Base-by-base conservation (phyloP, 2,329 filamentous ascomycete genomes). In the Furcasterigmium sp. region DNA sequence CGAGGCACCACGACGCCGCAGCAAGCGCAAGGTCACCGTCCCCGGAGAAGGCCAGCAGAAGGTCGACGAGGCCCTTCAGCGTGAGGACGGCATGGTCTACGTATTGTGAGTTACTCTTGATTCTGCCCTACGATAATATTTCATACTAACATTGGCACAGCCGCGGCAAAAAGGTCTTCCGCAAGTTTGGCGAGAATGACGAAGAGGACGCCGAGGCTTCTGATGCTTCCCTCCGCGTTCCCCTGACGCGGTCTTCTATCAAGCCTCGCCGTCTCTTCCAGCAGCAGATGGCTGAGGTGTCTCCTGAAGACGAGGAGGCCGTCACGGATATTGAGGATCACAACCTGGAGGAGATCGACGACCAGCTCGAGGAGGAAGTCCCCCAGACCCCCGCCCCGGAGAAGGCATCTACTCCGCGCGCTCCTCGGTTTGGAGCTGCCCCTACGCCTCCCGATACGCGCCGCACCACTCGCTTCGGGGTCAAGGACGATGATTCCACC, bases 121-220 rank as follows among this genome's bases (percentile, higher is more conserved):
- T n/a, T n/a, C n/a, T n/a, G n/a, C n/a, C n/a, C n/a, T n/a, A n/a
- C n/a, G n/a, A n/a, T n/a, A n/a, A n/a, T n/a, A n/a, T n/a, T n/a
- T n/a, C n/a, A n/a, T 17, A 17, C 46, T 46, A 40, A 44, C 39
- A 14, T 39, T 38, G 40, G 42, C n/a, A 18, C 48, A 90, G 85
- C 71, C 87, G 87, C 54, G 87, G 87, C 59, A 88, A 85, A 70
- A 87, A 81, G 59, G 72, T 87, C 44, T 89, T 88, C 67, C 81
- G 82, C 61, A 85, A 82, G 56, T 88, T 84, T 52, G 62, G 68
- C 8, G 66, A 69, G 23, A 60, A 67, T 37, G 65, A 65, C 19
- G 59, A 68, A 30, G 57, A 57, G 45, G 64, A 60, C 8, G 60
- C 58, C 11, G 53, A 58, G 2, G 61, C 54, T 14, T 59, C 61